Percentiles rank a stretch among this genome's conserved stretches.
Conservation (phyloP, 331 rosid genomes). For the Quercus lobata region DNA sequence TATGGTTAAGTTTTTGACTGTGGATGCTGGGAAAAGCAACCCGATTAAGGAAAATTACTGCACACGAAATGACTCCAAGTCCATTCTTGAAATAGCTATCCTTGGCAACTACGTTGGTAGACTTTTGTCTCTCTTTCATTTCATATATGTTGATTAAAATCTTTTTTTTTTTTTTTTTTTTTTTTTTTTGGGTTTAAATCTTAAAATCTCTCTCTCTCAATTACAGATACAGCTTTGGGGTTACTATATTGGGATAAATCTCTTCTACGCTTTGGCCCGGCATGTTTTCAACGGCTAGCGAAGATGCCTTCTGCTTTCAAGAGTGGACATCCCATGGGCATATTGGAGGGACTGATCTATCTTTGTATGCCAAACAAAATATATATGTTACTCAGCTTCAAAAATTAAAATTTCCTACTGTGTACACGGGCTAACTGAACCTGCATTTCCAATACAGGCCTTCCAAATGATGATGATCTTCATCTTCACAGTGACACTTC, state of each 20-base stretch:
- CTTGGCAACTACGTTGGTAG: background rate
- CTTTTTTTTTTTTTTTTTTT: background rate
- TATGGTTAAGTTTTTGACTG: background rate
- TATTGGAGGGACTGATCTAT: conserved; percentile 14
- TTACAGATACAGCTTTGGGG: conserved; percentile 37
- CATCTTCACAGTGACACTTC: background rate
- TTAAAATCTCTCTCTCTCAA: background rate
- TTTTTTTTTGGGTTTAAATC: no score
- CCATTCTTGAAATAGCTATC: no score
- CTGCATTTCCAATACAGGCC: background rate
- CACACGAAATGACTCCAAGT: background rate
- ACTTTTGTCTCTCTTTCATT: no score
- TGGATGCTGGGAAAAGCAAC: no score
- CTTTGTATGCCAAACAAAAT: conserved; percentile 7
- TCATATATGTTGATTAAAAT: background rate
- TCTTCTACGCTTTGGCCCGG: conserved; percentile 1
- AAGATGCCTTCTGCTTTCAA: conserved; percentile 33
- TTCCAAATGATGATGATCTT: conserved; percentile 15
- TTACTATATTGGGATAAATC: background rate
- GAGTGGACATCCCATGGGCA: conserved; percentile 28
- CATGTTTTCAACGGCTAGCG: conserved; percentile 36
- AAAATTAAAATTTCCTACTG: background rate
- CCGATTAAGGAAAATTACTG: background rate
- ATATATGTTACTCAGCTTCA: background rate
- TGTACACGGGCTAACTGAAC: background rate